phyloP scores from a whole-genome alignment of 805 yeast genomes.

The Danielia reshetovae region DNA sequence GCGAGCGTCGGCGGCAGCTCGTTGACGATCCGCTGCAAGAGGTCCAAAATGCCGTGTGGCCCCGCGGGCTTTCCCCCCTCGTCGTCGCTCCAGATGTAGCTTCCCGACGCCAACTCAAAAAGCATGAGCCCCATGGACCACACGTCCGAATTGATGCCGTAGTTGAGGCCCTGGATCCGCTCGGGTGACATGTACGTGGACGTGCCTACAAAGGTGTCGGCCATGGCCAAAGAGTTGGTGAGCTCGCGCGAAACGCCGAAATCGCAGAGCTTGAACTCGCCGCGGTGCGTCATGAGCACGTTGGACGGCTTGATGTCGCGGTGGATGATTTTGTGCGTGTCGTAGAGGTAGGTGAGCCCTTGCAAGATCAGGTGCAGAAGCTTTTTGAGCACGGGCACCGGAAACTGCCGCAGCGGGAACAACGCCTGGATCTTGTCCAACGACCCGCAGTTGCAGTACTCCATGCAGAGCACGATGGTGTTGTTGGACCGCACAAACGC shows the following conservation, averaged over 20 bases:
- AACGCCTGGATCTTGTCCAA: constrained; percentile 74
- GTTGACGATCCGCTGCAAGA: constrained; percentile 87
- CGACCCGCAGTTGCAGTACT: constrained; percentile 93
- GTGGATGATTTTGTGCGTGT: constrained; percentile 84
- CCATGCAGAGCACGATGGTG: constrained; percentile 90
- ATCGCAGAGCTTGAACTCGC: constrained; percentile 89
- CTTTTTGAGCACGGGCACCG: constrained; percentile 65
- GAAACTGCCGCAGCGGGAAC: constrained; percentile 32
- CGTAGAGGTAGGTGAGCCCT: constrained; percentile 79
- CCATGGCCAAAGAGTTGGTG: constrained; percentile 77
- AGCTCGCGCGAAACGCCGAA: constrained; percentile 94
- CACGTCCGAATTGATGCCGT: constrained; percentile 92
- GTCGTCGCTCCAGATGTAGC: constrained; percentile 65
- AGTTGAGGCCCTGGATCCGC: constrained; percentile 89
- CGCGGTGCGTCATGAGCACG: constrained; percentile 80
- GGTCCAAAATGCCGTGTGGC: constrained; percentile 86
- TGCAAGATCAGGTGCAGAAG: constrained; percentile 72
- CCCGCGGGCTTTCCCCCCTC: constrained; percentile 18
- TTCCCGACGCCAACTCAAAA: constrained; percentile 83
- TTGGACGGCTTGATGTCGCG: constrained; percentile 96
- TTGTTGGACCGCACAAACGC: constrained; percentile 64
- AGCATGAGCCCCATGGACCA: constrained; percentile 95
- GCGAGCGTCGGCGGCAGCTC: constrained; percentile 79
- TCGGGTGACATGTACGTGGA: constrained; percentile 97
- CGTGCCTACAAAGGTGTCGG: constrained; percentile 97